Evolutionary conservation across 805 yeast genomes (phyloP).

Genomic region (Ogataea angusta): DNA sequence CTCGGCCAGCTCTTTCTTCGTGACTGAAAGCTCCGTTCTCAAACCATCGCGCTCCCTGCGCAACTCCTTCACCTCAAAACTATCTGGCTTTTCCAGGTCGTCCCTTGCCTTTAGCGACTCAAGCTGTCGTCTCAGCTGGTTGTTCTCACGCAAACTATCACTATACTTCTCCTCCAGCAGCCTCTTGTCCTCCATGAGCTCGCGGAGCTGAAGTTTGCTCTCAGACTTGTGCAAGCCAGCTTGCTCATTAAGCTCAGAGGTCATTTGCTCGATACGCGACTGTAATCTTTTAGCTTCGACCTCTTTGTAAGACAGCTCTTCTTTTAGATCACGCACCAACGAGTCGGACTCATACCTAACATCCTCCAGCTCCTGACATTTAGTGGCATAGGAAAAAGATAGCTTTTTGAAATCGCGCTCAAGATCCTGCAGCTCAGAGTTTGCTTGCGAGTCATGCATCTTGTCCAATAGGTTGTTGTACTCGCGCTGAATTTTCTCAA

Average conservation of each 20-base stretch:
- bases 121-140: conserved; percentile 34
- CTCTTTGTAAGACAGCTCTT: conserved; percentile 35
- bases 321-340: conserved; percentile 8
- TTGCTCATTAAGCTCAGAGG: conserved; percentile 32
- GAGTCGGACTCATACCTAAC: conserved; percentile 17
- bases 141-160: conserved; percentile 37
- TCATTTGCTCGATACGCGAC: conserved; percentile 9
- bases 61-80: conserved; percentile 10
- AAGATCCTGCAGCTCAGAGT: conserved; percentile 24
- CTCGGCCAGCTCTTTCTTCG: conserved; percentile 16
- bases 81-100: conserved; percentile 1
- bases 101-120: conserved; percentile 17
- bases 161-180: conserved; percentile 39
- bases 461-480: conserved; percentile 11
- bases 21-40: conserved; percentile 10
- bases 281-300: conserved; percentile 34
- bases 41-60: conserved; percentile 14
- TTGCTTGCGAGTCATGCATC: conserved; percentile 11
- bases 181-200: conserved; percentile 35
- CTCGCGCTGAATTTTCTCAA: conserved; percentile 31
- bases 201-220: conserved; percentile 33
- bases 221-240: conserved; percentile 26
- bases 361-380: conserved; percentile 22
- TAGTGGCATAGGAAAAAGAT: conserved; percentile 32
- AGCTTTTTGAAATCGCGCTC: conserved; percentile 39